Base-by-base conservation (phyloP, 2,329 filamentous ascomycete species). In the Sclerotiophoma versabilis region DNA sequence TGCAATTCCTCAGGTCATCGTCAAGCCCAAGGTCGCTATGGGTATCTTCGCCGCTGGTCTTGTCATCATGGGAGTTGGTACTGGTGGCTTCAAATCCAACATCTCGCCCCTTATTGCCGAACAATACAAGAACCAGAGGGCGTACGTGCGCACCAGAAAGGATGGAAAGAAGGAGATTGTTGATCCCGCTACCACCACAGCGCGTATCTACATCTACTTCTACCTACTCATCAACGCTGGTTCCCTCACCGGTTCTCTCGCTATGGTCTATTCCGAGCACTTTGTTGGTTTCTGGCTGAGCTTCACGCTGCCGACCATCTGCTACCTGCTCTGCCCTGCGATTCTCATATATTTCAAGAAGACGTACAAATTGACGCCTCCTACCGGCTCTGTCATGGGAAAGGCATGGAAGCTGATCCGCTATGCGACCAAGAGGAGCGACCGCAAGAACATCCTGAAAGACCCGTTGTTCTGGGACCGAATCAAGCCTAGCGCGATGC, bases 231-330 rank as follows among this genome's bases (percentile, higher is more conserved):
- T 73, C 59, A 72, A 73, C 59, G 59, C 62, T 83, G 74, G 74
- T 7, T 71, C 70, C 4, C 63, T 75, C 17, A 64, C 70, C 8
- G 71, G 70, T 27, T 72, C 72, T 22, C 43, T 76, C 14, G 65
- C 65, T 12, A 76, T 76, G 74, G 72, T 72, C 6, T 76, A 74
- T 52, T 68, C 71, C 0, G 72, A 76, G 49, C 66, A 71, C 49
- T 74, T 70, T 30, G 83, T 91, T 36, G 88, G 89, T 8, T 92
- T 90, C 79, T 92, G 86, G 85, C 80, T 91, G 11, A 83, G 88
- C 1, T 92, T 81, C 76, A 77, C 88, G 11, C 79, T 91, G 9
- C 88, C 88, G 2, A 91, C 88, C 0, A 71, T 79, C 45, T 77
- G 89, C 66, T 88, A 89, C 77, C 76, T 84, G 11, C 38, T 84